Evolutionary conservation across 345 rosid species (phyloP).

Genomic region (Murraya paniculata): DNA sequence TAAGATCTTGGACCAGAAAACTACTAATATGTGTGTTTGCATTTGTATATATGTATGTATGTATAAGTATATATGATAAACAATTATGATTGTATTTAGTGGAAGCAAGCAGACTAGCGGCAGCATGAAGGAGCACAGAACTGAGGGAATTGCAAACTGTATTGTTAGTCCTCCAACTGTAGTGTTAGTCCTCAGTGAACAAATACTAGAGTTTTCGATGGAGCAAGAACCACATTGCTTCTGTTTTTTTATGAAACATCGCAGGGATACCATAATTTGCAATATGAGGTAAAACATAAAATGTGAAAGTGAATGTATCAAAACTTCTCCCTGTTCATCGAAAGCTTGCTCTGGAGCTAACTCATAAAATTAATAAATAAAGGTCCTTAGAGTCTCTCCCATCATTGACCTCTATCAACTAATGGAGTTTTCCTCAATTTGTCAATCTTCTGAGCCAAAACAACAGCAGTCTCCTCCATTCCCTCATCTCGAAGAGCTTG

Average conservation of each 20-base stretch:
- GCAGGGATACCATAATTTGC: not conserved
- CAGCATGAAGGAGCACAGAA: not conserved
- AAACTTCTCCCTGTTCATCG: not conserved
- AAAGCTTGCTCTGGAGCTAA: not conserved
- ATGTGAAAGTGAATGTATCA: not conserved
- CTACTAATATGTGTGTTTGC: too few relatives aligned
- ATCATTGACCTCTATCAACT: conserved; percentile 23
- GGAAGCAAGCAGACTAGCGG: not conserved
- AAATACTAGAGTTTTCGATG: not conserved
- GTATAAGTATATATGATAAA: too few relatives aligned
- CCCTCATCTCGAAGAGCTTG: conserved; percentile 64
- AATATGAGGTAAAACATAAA: not conserved
- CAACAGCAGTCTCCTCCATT: conserved; percentile 42
- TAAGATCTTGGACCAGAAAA: too few relatives aligned
- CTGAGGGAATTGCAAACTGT: too few relatives aligned
- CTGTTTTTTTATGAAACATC: not conserved
- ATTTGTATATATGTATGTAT: too few relatives aligned
- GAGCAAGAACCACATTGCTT: not conserved
- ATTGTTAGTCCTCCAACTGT: too few relatives aligned
- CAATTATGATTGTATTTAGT: not conserved
- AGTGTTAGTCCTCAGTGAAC: not conserved
- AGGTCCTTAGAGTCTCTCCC: not conserved
- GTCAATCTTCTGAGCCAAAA: conserved; percentile 54
- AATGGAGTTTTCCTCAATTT: conserved; percentile 62
- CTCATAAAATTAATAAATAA: not conserved